Conservation (phyloP, 202 grass and related monocot species). For the Carex sylvatica region DNA sequence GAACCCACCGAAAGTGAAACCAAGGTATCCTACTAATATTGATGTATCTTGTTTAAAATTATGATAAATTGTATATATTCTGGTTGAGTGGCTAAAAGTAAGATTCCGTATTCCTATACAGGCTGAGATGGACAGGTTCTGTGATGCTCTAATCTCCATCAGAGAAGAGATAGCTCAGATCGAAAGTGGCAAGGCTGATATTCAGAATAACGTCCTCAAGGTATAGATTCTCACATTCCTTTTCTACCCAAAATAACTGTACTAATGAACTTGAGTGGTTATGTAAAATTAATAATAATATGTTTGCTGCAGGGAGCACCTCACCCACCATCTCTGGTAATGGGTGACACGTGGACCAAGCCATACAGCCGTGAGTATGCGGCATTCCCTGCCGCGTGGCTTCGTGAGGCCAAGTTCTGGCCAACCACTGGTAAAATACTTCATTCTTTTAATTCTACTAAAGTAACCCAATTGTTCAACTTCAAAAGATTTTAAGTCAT, state of each 20-base stretch:
- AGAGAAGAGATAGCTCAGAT: constrained; percentile 89
- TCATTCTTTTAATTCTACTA: neutral
- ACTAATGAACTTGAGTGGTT: neutral
- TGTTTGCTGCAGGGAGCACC: constrained; percentile 66
- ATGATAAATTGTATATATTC: constrained; percentile 11
- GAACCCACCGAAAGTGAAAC: constrained; percentile 99
- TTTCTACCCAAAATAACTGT: neutral
- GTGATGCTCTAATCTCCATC: constrained; percentile 96
- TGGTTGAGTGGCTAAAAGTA: neutral
- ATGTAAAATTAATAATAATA: constrained; percentile 5
- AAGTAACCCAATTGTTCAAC: neutral
- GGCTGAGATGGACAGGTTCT: constrained; percentile 97
- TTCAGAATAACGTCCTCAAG: constrained; percentile 91
- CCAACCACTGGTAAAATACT: constrained; percentile 65
- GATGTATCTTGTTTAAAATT: neutral
- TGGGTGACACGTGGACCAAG: constrained; percentile 88
- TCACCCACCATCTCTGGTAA: constrained; percentile 80
- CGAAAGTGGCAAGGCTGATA: constrained; percentile 82
- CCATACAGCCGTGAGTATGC: constrained; percentile 92
- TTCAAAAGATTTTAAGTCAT: neutral
- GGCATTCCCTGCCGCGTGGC: constrained; percentile 87
- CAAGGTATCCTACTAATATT: constrained; percentile 53
- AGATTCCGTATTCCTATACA: constrained; percentile 36
- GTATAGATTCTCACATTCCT: constrained; percentile 30
- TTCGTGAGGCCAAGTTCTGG: constrained; percentile 95